Percentiles rank a stretch among this genome's conserved stretches.
These are phyloP conservation scores for Creolimax fragrantissima DNA, from an alignment of 78 protist species.

Conservation along the genomic window DNA sequence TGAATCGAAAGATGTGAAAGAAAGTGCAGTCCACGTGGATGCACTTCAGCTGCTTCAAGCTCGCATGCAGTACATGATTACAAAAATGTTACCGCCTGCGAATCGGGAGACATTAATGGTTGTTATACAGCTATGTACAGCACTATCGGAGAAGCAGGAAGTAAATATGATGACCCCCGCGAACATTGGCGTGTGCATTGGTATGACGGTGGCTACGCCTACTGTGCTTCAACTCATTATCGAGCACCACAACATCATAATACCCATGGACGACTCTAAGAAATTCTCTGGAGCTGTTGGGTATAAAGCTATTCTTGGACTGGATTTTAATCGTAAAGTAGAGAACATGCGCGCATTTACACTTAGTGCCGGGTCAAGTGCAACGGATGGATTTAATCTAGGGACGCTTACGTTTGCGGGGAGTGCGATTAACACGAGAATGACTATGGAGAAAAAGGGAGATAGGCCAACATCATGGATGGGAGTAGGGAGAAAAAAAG, in stretches of 20 bases:
- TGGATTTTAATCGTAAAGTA: neutral
- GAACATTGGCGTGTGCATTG: neutral
- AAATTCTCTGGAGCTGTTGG: neutral
- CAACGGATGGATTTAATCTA: neutral
- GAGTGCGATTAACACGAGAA: neutral
- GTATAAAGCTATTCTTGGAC: neutral
- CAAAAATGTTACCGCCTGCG: neutral
- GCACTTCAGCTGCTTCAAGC: neutral
- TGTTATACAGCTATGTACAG: neutral
- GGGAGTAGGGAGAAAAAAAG: neutral
- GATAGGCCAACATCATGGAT: neutral
- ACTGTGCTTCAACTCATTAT: neutral
- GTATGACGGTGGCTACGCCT: neutral
- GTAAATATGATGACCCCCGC: neutral
- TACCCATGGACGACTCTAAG: neutral
- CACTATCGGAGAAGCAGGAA: neutral
- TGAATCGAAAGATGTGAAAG: neutral
- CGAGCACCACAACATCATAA: neutral
- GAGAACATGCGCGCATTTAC: neutral
- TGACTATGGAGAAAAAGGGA: neutral
- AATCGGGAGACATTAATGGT: neutral
- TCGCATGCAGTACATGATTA: neutral
- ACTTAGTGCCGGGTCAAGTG: neutral
- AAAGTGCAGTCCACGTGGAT: neutral
- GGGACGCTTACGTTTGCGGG: neutral